A percentile compares a stretch with the other conserved stretches of the same genome.
Evolutionary conservation across 371 early-diverging fungal genomes (phyloP).

Genomic region (Chytridiales sp.): DNA sequence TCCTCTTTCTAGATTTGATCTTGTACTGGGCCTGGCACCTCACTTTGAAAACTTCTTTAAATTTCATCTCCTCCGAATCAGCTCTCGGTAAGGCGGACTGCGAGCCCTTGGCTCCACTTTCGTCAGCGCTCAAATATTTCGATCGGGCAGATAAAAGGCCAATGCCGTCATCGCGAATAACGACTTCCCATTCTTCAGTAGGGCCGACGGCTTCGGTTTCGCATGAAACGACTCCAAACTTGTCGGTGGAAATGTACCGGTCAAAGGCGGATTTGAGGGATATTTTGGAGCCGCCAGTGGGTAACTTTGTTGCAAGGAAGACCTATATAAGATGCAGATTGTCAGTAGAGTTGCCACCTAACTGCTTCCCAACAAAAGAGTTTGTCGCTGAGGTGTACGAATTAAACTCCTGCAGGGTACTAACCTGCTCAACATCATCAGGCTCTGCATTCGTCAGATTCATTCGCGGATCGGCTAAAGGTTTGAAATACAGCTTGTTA

Average conservation of each 20-base stretch:
- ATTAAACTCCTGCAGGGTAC: too few relatives aligned
- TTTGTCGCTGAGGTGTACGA: too few relatives aligned
- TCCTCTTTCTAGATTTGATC: constrained; percentile 33
- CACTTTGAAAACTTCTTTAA: constrained; percentile 69
- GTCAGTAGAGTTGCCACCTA: too few relatives aligned
- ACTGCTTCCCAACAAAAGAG: too few relatives aligned
- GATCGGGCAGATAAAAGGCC: constrained; percentile 48
- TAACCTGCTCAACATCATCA: constrained; percentile 60
- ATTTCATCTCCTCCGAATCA: constrained; percentile 67
- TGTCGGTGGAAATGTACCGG: constrained; percentile 75
- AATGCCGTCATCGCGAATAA: constrained; percentile 70
- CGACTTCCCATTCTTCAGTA: constrained; percentile 74
- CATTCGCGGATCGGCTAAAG: constrained; percentile 13
- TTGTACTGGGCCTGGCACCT: constrained; percentile 62
- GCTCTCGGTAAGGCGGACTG: constrained; percentile 44
- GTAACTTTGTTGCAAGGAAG: constrained; percentile 55
- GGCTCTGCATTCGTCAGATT: constrained; percentile 55
- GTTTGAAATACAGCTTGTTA: constrained; percentile 26
- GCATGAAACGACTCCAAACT: constrained; percentile 74
- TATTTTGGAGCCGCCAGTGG: constrained; percentile 45
- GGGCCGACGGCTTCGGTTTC: constrained; percentile 77
- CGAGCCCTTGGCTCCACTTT: constrained; percentile 12
- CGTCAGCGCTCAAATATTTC: constrained; percentile 21
- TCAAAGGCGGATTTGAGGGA: constrained; percentile 65
- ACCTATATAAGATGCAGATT: too few relatives aligned